Evolutionary conservation across 176 grass and related monocot genomes (phyloP).

Genomic region (Cenchrus americanus): DNA sequence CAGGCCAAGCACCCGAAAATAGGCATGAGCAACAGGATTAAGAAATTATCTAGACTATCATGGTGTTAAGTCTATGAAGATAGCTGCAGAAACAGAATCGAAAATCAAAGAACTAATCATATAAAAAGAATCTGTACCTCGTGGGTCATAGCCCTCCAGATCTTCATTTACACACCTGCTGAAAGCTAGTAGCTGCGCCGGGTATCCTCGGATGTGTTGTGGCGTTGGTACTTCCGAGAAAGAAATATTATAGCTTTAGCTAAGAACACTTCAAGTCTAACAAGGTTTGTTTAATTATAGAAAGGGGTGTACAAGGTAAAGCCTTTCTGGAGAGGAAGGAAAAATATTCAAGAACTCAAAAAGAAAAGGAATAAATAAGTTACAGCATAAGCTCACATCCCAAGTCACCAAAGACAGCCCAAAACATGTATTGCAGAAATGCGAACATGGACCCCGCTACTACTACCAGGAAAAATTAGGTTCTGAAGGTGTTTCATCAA

Average conservation of each 20-base stretch:
- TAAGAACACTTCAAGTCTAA: too few species aligned
- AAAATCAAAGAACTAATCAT: constrained; percentile 21
- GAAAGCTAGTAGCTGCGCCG: constrained; percentile 93
- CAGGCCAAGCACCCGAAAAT: constrained; percentile 94
- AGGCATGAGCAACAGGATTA: constrained; percentile 23
- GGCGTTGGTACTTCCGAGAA: constrained; percentile 77
- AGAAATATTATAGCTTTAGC: constrained; percentile 30
- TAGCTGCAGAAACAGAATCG: constrained; percentile 22
- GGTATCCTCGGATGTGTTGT: constrained; percentile 94
- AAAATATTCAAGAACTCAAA: too few species aligned
- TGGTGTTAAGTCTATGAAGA: constrained; percentile 23
- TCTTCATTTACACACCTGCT: constrained; percentile 88
- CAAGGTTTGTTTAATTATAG: too few species aligned
- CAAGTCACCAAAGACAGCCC: too few species aligned
- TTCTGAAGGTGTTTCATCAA: too few species aligned
- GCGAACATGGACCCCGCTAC: too few species aligned
- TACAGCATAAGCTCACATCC: too few species aligned
- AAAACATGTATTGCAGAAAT: too few species aligned
- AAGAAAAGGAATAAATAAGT: too few species aligned
- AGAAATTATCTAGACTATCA: constrained; percentile 10
- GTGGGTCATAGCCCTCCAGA: constrained; percentile 92
- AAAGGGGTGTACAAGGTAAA: too few species aligned
- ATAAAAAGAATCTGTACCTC: constrained; percentile 54
- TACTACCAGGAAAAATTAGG: too few species aligned
- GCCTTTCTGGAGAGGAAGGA: too few species aligned